A percentile compares a stretch with the other conserved stretches of the same genome.
These are phyloP conservation scores for Pouteria campechiana DNA, from an alignment of 179 eudicot genomes.

Conservation along the genomic window DNA sequence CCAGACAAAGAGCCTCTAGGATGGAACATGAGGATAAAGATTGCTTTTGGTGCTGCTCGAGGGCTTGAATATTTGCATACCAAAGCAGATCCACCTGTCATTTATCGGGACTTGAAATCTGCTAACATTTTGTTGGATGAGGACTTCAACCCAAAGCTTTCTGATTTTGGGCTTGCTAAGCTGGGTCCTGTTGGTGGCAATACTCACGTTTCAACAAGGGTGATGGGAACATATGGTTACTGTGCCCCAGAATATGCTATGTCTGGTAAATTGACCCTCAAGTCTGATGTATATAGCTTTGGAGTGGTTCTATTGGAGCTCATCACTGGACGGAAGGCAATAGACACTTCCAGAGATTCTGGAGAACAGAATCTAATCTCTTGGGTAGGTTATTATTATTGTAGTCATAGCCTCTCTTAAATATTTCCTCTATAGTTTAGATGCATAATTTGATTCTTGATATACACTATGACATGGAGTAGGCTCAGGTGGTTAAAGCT, in stretches of 20 bases:
- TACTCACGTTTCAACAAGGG: slow-evolving; percentile 82
- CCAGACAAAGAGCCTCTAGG: slow-evolving; percentile 25
- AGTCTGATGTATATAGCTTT: slow-evolving; percentile 84
- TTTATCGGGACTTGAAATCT: slow-evolving; percentile 84
- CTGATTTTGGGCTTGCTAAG: slow-evolving; percentile 93
- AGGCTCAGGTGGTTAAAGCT: no score
- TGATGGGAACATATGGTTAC: slow-evolving; percentile 94
- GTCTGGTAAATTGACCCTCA: slow-evolving; percentile 65
- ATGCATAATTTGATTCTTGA: no score
- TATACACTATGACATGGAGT: no score
- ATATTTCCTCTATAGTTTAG: no score
- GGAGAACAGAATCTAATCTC: slow-evolving; percentile 57
- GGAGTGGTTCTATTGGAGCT: slow-evolving; percentile 84
- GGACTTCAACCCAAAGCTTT: slow-evolving; percentile 69
- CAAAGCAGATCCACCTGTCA: slow-evolving; percentile 80
- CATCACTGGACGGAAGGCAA: slow-evolving; percentile 68
- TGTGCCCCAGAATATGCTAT: slow-evolving; percentile 94
- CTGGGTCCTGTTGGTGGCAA: slow-evolving; percentile 86
- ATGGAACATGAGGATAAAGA: slow-evolving; percentile 77
- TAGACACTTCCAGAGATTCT: slow-evolving; percentile 26
- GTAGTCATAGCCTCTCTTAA: no score
- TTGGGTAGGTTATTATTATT: slow-evolving; percentile 39
- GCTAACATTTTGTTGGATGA: slow-evolving; percentile 79
- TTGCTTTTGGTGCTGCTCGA: slow-evolving; percentile 79
- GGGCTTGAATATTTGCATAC: slow-evolving; percentile 78